These are phyloP conservation scores for Amphibolis antarctica DNA, from an alignment of 106 monocot genomes.

Conservation along the genomic window DNA sequence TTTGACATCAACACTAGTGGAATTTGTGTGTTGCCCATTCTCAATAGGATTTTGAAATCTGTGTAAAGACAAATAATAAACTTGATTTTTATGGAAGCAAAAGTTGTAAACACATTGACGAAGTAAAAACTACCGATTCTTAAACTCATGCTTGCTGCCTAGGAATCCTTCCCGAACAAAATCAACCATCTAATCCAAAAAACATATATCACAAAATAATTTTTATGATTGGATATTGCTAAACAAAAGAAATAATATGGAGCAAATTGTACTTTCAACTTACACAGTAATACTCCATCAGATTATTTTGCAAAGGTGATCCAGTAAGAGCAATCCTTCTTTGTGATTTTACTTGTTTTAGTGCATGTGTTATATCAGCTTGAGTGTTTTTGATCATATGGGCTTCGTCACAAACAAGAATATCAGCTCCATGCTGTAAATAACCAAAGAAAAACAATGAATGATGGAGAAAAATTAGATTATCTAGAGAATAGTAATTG, in stretches of 20 bases:
- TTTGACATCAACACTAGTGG: constrained; percentile 85
- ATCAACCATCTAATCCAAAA: constrained; percentile 84
- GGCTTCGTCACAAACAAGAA: constrained; percentile 94
- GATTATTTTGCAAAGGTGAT: constrained; percentile 95
- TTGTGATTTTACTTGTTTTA: constrained; percentile 85
- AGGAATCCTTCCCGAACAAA: constrained; percentile 98
- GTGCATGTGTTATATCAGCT: constrained; percentile 76
- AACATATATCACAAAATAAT: background rate
- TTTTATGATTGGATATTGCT: background rate
- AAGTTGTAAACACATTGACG: background rate
- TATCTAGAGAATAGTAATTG: background rate
- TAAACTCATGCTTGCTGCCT: constrained; percentile 87
- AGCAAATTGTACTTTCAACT: constrained; percentile 10
- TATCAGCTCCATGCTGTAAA: constrained; percentile 71
- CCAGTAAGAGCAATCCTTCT: constrained; percentile 97
- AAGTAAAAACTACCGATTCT: constrained; percentile 45
- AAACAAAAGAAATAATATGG: background rate
- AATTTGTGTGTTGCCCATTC: constrained; percentile 96
- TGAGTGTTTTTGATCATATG: constrained; percentile 97
- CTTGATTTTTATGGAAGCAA: background rate
- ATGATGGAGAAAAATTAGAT: background rate
- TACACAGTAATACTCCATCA: constrained; percentile 99
- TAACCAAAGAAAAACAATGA: background rate
- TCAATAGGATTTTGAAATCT: constrained; percentile 99
- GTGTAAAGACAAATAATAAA: constrained; percentile 7